These are phyloP conservation scores for Metschnikowia noctiluminum DNA, from an alignment of 805 yeast genomes.

Conservation along the genomic window DNA sequence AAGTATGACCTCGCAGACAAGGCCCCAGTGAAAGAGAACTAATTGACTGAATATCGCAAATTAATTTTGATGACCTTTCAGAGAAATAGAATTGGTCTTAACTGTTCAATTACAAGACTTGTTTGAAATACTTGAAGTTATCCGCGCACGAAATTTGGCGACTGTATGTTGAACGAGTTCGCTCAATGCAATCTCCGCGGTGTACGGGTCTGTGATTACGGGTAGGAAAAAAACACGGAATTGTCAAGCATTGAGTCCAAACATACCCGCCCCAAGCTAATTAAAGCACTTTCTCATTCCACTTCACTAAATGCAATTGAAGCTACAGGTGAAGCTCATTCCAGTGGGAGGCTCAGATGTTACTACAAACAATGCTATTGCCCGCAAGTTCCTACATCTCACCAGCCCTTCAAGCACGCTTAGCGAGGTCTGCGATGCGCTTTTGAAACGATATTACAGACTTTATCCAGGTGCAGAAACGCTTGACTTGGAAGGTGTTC, in stretches of 20 bases:
- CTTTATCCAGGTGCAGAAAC: conserved; percentile 63
- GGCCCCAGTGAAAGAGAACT: neutral
- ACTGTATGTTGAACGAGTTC: too few relatives aligned
- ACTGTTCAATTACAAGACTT: too few relatives aligned
- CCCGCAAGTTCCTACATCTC: conserved; percentile 59
- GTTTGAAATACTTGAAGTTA: too few relatives aligned
- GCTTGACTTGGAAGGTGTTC: conserved; percentile 56
- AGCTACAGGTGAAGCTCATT: conserved; percentile 35
- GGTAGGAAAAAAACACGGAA: too few relatives aligned
- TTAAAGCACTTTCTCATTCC: neutral
- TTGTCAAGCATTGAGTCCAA: too few relatives aligned
- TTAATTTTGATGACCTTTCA: neutral
- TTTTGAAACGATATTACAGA: conserved; percentile 52
- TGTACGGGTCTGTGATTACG: neutral
- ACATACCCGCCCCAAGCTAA: too few relatives aligned
- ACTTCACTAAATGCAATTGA: conserved; percentile 21
- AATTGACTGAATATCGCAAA: neutral
- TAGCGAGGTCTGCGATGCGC: conserved; percentile 49
- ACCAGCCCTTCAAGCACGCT: conserved; percentile 49
- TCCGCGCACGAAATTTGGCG: too few relatives aligned
- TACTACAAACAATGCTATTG: conserved; percentile 21
- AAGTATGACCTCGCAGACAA: conserved; percentile 1
- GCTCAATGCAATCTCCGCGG: neutral
- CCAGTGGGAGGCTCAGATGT: conserved; percentile 23
- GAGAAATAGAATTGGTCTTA: neutral